Percentiles rank a stretch among this genome's conserved stretches.
Conservation (phyloP, 192 early-diverging fungal genomes). For the Coemansia sp. region DNA sequence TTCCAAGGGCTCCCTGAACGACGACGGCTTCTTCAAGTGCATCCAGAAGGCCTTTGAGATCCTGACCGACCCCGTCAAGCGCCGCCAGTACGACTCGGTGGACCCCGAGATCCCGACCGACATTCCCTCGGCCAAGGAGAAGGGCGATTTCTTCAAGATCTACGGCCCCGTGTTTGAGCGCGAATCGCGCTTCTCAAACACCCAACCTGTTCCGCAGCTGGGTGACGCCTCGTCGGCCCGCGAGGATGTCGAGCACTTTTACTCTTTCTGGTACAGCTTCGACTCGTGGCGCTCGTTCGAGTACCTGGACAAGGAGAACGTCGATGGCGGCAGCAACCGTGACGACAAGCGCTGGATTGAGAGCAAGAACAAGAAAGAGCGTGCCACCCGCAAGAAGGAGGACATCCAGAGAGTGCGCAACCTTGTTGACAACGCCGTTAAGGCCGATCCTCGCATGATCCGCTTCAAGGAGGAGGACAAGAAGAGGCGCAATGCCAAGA, state of each 20-base stretch:
- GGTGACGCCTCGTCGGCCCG: slow-evolving; percentile 63
- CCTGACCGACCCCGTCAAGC: slow-evolving; percentile 81
- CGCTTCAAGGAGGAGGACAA: slow-evolving; percentile 89
- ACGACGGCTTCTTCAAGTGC: slow-evolving; percentile 99
- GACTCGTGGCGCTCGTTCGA: slow-evolving; percentile 99
- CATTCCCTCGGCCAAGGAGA: slow-evolving; percentile 69
- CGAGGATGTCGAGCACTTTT: slow-evolving; percentile 76
- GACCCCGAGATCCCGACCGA: slow-evolving; percentile 79
- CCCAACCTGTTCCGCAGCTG: slow-evolving; percentile 76
- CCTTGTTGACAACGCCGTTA: slow-evolving; percentile 81
- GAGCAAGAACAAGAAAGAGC: slow-evolving; percentile 90
- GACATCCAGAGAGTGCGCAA: slow-evolving; percentile 85
- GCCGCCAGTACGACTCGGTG: slow-evolving; percentile 94
- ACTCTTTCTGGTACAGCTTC: slow-evolving; percentile 82
- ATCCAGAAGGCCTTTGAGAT: slow-evolving; percentile 94
- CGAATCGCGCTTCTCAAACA: slow-evolving; percentile 90
- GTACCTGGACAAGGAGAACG: slow-evolving; percentile 96
- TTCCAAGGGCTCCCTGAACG: slow-evolving; percentile 63
- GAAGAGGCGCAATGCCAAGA: slow-evolving; percentile 85
- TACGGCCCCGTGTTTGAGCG: slow-evolving; percentile 80
- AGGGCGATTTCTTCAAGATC: slow-evolving; percentile 79
- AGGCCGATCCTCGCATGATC: slow-evolving; percentile 85
- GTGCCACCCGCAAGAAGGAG: slow-evolving; percentile 93
- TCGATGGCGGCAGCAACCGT: slow-evolving; percentile 81
- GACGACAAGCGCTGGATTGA: slow-evolving; percentile 97